Conservation (phyloP, 2,329 filamentous ascomycete species). For the Lojkania enalia region DNA sequence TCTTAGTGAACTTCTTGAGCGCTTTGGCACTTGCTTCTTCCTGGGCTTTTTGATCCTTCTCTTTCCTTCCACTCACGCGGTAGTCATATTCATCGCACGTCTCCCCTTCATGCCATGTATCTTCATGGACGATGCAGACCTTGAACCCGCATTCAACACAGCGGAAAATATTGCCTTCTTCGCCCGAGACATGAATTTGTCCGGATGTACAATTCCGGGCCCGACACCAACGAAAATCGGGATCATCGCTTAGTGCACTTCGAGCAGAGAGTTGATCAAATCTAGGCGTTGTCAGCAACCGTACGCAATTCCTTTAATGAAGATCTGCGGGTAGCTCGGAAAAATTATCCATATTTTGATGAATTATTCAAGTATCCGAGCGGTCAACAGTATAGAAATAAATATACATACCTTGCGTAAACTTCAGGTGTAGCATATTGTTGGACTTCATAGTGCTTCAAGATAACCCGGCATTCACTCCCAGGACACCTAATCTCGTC, state of each 20-base stretch:
- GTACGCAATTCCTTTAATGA: too few species aligned
- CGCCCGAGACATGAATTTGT: slow-evolving; percentile 56
- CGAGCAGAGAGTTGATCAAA: slow-evolving; percentile 52
- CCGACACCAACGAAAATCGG: slow-evolving; percentile 61
- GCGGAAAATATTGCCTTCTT: slow-evolving; percentile 50
- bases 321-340: too few species aligned
- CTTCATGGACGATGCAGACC: slow-evolving; percentile 43
- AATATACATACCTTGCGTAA: slow-evolving; percentile 21
- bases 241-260: slow-evolving; percentile 48
- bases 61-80: slow-evolving; percentile 29
- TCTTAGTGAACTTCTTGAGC: slow-evolving; percentile 41
- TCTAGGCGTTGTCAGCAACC: too few species aligned
- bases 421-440: slow-evolving; percentile 22
- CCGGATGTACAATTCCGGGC: slow-evolving; percentile 54
- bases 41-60: slow-evolving; percentile 28
- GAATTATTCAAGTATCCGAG: too few species aligned
- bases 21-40: slow-evolving; percentile 31
- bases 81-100: slow-evolving; percentile 47
- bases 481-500: slow-evolving; percentile 56
- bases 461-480: slow-evolving; percentile 49
- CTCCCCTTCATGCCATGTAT: slow-evolving; percentile 46
- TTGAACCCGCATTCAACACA: slow-evolving; percentile 43
- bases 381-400: too few species aligned
- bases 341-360: too few species aligned
- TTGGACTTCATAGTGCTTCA: slow-evolving; percentile 53